Conservation (phyloP, 139 green algal genomes). For the Dunaliella primolecta region DNA sequence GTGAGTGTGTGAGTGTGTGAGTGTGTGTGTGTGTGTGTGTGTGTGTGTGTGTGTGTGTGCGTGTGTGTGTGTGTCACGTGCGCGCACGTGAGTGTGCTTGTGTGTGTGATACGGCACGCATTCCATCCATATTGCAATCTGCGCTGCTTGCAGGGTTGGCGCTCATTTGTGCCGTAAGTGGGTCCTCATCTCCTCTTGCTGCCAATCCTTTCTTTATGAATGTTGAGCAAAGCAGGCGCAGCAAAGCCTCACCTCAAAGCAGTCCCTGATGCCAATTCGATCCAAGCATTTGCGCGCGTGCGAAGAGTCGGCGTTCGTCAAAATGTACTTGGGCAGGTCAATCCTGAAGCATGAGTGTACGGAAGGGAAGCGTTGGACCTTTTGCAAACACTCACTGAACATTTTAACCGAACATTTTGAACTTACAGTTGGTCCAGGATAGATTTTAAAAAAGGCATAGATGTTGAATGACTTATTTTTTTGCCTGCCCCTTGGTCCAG, state of each 20-base stretch:
- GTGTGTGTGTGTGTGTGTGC: not conserved
- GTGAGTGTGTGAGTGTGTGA: not conserved
- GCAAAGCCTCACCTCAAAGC: constrained; percentile 66
- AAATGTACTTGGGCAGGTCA: constrained; percentile 65
- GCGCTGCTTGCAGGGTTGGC: not conserved
- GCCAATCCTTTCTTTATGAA: too few relatives aligned
- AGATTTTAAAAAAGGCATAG: too few relatives aligned
- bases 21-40: not conserved
- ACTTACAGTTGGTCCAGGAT: too few relatives aligned
- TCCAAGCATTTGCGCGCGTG: constrained; percentile 66
- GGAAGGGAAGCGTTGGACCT: constrained; percentile 3
- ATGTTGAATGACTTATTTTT: too few relatives aligned
- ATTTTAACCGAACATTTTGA: too few relatives aligned
- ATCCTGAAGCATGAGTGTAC: constrained; percentile 24
- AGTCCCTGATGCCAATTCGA: constrained; percentile 66
- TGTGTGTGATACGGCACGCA: not conserved
- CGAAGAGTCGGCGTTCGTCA: constrained; percentile 79
- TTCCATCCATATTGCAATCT: too few relatives aligned
- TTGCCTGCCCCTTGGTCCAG: too few relatives aligned
- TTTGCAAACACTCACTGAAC: too few relatives aligned
- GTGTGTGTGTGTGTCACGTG: not conserved
- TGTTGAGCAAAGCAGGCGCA: too few relatives aligned
- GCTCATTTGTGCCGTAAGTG: not conserved
- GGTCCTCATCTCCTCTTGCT: too few relatives aligned
- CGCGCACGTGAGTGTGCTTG: not conserved